Percentiles rank a stretch among this genome's conserved stretches.
phyloP scores from a whole-genome alignment of 768 basidiomycete species.

The Tricholoma sp. region DNA sequence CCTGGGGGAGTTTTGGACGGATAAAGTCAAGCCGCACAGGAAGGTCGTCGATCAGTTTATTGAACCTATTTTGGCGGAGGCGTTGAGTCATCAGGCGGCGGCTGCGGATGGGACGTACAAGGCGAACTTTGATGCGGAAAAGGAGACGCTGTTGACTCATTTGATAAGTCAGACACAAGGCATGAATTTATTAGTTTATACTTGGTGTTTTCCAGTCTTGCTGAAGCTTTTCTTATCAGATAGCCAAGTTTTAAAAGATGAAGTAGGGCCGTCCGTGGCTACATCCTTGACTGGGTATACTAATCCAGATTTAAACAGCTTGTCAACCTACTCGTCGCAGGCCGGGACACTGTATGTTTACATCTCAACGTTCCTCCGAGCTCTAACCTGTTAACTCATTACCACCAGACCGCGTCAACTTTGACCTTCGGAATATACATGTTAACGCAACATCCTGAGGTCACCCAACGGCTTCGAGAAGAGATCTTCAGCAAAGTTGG shows the following conservation, averaged over 20 bases:
- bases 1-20: constrained; percentile 46
- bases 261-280: constrained; percentile 3
- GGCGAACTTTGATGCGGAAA: constrained; percentile 13
- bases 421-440: constrained; percentile 53
- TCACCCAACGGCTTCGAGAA: constrained; percentile 39
- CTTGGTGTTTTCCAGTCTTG: neutral
- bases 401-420: constrained; percentile 37
- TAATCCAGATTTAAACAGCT: constrained; percentile 6
- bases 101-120: neutral
- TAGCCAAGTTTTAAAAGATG: constrained; percentile 17
- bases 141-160: constrained; percentile 45
- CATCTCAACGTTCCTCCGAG: neutral
- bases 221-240: constrained; percentile 2
- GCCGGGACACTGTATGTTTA: constrained; percentile 34
- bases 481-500: constrained; percentile 50
- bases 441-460: constrained; percentile 46
- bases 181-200: constrained; percentile 8
- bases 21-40: constrained; percentile 41
- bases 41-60: constrained; percentile 45
- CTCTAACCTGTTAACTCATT: neutral
- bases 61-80: constrained; percentile 46
- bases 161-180: constrained; percentile 50
- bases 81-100: constrained; percentile 28
- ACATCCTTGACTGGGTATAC: neutral
- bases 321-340: constrained; percentile 39